Evolutionary conservation across 371 early-diverging fungal genomes (phyloP).

Genomic region (Mortierella sp.): DNA sequence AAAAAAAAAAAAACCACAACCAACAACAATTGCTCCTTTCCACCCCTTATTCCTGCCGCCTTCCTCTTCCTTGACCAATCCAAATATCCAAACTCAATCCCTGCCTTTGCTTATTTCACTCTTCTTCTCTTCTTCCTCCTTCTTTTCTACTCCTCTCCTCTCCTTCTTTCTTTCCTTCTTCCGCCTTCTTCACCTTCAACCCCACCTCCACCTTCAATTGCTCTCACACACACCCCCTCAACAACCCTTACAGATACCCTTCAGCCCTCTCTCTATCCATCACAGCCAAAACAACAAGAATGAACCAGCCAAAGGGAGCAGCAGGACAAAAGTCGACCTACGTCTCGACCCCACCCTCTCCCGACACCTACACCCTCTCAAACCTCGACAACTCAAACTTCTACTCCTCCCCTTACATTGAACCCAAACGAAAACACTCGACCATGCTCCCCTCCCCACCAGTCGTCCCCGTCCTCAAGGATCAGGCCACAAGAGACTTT

Average conservation of each 20-base stretch:
- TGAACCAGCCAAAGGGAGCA: conserved; percentile 18
- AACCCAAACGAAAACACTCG: conserved; percentile 21
- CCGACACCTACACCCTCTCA: conserved; percentile 13
- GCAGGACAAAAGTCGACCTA: conserved; percentile 4
- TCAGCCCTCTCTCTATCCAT: neutral
- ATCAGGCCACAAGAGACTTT: conserved; percentile 23
- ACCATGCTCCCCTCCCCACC: conserved; percentile 38
- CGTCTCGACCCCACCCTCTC: conserved; percentile 22
- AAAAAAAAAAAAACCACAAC: neutral
- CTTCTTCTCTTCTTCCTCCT: neutral
- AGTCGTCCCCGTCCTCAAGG: neutral
- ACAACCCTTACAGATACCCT: neutral
- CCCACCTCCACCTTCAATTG: neutral
- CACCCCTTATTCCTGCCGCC: neutral
- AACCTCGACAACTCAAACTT: conserved; percentile 32
- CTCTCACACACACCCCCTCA: neutral
- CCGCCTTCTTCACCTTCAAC: neutral
- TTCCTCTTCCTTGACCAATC: neutral
- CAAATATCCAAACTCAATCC: no score
- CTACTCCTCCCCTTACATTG: conserved; percentile 37
- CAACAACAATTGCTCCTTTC: neutral
- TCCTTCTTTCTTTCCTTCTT: neutral
- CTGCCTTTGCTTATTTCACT: neutral
- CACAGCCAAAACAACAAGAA: neutral
- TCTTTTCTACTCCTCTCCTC: no score